phyloP scores from a whole-genome alignment of 2,329 filamentous ascomycete genomes.

The Aspergillus flavus region DNA sequence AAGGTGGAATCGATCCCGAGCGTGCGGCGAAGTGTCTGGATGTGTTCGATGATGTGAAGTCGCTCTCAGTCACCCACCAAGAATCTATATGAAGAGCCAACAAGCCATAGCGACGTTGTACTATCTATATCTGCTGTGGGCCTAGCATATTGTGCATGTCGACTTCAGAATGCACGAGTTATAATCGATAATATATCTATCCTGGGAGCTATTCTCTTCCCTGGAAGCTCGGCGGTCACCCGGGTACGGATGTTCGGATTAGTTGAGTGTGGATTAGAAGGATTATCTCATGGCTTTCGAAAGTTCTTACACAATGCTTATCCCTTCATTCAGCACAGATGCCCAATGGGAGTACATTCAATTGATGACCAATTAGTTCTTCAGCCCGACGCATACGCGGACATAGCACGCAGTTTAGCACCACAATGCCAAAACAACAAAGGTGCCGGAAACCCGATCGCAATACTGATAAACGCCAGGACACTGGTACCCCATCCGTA shows the following conservation, averaged over 20 bases:
- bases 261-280: too few relatives aligned
- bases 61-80: not conserved
- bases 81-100: not conserved
- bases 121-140: not conserved
- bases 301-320: too few relatives aligned
- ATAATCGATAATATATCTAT: too few relatives aligned
- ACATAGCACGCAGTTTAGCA: constrained; percentile 43
- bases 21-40: not conserved
- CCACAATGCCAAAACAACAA: constrained; percentile 52
- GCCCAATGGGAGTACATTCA: not conserved
- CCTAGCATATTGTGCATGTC: not conserved
- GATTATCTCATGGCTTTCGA: too few relatives aligned
- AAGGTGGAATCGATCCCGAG: not conserved
- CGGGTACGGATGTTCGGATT: too few relatives aligned
- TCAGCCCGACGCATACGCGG: constrained; percentile 35
- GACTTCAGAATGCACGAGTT: too few relatives aligned
- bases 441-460: constrained; percentile 45
- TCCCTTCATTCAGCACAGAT: too few relatives aligned
- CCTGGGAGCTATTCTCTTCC: too few relatives aligned
- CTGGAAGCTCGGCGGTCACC: too few relatives aligned
- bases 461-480: constrained; percentile 37
- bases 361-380: not conserved
- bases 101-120: not conserved
- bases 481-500: constrained; percentile 39
- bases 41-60: not conserved